Base-by-base conservation (phyloP, 805 yeast species). In the Metschnikowia dekortorum region DNA sequence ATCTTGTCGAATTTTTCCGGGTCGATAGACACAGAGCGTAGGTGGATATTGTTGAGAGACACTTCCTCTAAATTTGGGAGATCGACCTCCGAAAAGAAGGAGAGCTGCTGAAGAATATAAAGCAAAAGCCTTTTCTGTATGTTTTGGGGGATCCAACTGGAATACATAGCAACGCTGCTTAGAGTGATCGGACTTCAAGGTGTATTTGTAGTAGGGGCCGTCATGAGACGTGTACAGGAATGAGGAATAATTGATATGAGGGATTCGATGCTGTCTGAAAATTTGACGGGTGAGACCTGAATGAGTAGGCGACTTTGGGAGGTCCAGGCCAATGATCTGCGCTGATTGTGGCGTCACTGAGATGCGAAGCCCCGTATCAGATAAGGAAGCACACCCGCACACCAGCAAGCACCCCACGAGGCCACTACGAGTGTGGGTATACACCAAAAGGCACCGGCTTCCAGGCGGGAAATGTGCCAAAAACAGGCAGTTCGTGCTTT, bases 11-110 rank as follows among this genome's bases (percentile, higher is more conserved):
- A 72, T 50, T 83, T 85, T 31, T 85, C 89, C 0, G 89, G 82
- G 61, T 87, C 92, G 30, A 91, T 67, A 44, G 82, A 76, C 8
- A 91, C 80, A 63, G 88, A 84, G 41, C 79, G 76, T 14, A 74
- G 61, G 10, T 68, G 66, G 79, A 75, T 51, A 71, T 73, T 64
- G 76, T 77, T 65, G 71, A 88, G 69, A 5, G 95, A 84, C 0
- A 91, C 89, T 60, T 73, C 74, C 52, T 89, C 94, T 47, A 91
- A 65, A 61, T 89, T 86, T 16, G 89, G 85, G 16, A 89, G 72
- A 64, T 90, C 95, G 22, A 90, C 79, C 56, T 85, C 87, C 1
- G 96, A 86, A 61, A 91, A 88, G 39, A 91, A 69, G 13, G 91
- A 82, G 40, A 90, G 79, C 66, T 89, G 92, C 63, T 87, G 88